phyloP scores from a whole-genome alignment of 2,329 filamentous ascomycete species.

The Pleoardoris graminearum region DNA sequence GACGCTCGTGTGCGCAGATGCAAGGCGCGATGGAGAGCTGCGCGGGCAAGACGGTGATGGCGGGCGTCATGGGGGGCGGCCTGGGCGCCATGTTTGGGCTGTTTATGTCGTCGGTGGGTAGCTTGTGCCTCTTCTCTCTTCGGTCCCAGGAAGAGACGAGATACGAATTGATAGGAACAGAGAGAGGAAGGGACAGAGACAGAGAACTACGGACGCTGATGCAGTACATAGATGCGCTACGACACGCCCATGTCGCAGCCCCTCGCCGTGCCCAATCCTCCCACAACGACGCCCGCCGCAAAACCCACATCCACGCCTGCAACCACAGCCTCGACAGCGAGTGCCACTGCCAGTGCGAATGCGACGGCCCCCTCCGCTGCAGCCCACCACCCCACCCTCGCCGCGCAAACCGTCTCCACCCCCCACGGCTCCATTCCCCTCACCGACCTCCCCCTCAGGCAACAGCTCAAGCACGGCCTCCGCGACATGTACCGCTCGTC shows the following conservation, averaged over 20 bases:
- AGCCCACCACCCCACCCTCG: slow-evolving; percentile 52
- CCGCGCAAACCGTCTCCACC: slow-evolving; percentile 48
- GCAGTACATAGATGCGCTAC: slow-evolving; percentile 80
- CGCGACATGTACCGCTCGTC: slow-evolving; percentile 92
- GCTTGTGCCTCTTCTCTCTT: not conserved
- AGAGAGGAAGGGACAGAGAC: too few species aligned
- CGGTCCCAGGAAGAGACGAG: not conserved
- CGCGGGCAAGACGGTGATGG: slow-evolving; percentile 82
- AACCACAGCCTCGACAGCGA: slow-evolving; percentile 71
- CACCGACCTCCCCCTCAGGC: slow-evolving; percentile 71
- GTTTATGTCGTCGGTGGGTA: slow-evolving; percentile 92
- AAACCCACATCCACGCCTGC: slow-evolving; percentile 26
- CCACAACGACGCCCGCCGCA: not conserved
- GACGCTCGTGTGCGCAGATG: slow-evolving; percentile 60
- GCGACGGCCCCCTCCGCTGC: slow-evolving; percentile 68
- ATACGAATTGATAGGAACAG: too few species aligned
- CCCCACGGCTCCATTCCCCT: slow-evolving; percentile 55
- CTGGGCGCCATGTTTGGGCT: slow-evolving; percentile 92
- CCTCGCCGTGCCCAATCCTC: slow-evolving; percentile 23
- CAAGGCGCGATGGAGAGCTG: slow-evolving; percentile 89
- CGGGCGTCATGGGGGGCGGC: slow-evolving; percentile 90
- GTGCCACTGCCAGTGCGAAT: slow-evolving; percentile 60
- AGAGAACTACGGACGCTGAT: too few species aligned
- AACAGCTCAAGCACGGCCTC: slow-evolving; percentile 85
- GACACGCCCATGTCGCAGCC: slow-evolving; percentile 76